Evolutionary conservation across 805 yeast species (phyloP).

Genomic region (Saccharomyces paradoxus): DNA sequence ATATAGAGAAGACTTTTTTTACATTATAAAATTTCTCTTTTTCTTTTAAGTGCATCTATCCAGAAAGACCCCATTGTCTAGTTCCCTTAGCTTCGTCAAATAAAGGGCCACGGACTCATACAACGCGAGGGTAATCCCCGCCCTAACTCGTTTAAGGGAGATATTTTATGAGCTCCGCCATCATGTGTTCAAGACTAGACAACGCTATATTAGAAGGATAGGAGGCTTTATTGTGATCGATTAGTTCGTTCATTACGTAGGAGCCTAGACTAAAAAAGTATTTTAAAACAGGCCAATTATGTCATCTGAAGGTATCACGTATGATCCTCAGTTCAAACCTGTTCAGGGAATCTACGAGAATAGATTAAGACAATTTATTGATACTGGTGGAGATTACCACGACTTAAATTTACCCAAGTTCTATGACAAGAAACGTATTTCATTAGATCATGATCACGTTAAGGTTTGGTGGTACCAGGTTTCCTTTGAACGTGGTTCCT

Average conservation of each 20-base stretch:
- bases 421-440: conserved; percentile 52
- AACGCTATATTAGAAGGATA: neutral
- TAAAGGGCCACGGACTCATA: neutral
- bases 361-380: conserved; percentile 52
- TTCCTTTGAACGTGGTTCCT: conserved; percentile 44
- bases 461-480: conserved; percentile 63
- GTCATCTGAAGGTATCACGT: conserved; percentile 22
- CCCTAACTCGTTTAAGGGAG: neutral
- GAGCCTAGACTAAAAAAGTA: neutral
- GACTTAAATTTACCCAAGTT: conserved; percentile 73
- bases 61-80: neutral
- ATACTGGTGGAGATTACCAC: conserved; percentile 68
- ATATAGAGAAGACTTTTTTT: neutral
- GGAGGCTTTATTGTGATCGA: neutral
- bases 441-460: conserved; percentile 38
- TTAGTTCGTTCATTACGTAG: neutral
- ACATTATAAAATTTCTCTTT: neutral
- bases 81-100: neutral
- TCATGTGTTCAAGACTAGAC: neutral
- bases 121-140: neutral
- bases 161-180: neutral
- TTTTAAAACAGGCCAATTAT: conserved; percentile 1
- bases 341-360: conserved; percentile 50
- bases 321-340: conserved; percentile 55
- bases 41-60: neutral